phyloP scores from a whole-genome alignment of 169 alveolate genomes.

The Cryptosporidium xiaoi region DNA sequence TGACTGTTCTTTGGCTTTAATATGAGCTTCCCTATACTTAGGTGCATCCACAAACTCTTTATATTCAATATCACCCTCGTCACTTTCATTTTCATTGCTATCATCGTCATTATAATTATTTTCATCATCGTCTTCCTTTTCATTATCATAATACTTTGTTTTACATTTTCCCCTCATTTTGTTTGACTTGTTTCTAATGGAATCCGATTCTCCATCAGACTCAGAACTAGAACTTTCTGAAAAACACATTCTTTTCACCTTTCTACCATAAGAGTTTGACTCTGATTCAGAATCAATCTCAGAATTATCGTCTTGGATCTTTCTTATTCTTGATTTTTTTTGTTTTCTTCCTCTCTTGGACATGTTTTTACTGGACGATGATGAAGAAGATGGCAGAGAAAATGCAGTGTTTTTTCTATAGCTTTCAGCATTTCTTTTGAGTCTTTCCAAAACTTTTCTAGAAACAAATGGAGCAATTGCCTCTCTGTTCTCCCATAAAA shows the following conservation, averaged over 20 bases:
- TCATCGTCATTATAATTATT: background rate
- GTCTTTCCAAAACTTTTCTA: slow-evolving; percentile 80
- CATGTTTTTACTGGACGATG: background rate
- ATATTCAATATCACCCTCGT: slow-evolving; percentile 18
- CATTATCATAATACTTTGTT: background rate
- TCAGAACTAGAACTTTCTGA: too few species aligned
- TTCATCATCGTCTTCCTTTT: slow-evolving; percentile 23
- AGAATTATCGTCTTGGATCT: slow-evolving; percentile 1
- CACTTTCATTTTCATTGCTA: background rate
- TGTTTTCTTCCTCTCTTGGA: background rate
- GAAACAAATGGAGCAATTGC: slow-evolving; percentile 87
- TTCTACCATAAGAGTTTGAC: too few species aligned
- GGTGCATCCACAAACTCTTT: slow-evolving; percentile 48
- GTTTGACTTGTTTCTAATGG: too few species aligned
- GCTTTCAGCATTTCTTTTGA: slow-evolving; percentile 78
- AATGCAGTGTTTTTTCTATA: slow-evolving; percentile 29
- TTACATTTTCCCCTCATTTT: background rate
- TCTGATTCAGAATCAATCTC: too few species aligned
- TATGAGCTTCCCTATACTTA: slow-evolving; percentile 54
- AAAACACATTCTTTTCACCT: too few species aligned
- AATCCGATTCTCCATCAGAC: too few species aligned
- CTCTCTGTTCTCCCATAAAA: slow-evolving; percentile 84
- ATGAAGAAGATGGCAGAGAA: background rate
- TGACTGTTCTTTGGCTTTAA: slow-evolving; percentile 51
- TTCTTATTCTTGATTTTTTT: slow-evolving; percentile 27